phyloP scores from a whole-genome alignment of 352 stramenopile genomes.

The Discostella stelligera region DNA sequence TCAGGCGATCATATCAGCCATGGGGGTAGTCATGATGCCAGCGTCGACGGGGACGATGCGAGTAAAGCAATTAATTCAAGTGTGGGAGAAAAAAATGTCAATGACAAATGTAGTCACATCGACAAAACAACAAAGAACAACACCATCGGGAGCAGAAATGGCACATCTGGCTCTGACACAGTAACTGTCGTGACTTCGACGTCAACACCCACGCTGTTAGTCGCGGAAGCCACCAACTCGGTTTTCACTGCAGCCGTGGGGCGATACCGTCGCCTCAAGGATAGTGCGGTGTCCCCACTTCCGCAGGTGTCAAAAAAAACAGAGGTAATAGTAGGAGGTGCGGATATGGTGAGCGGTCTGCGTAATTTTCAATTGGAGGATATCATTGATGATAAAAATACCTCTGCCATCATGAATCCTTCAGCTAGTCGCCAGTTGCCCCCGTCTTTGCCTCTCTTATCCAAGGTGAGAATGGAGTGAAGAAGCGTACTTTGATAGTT shows the following conservation, averaged over 20 bases:
- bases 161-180: neutral
- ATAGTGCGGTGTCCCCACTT: constrained; percentile 10
- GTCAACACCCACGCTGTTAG: constrained; percentile 14
- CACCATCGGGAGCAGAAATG: neutral
- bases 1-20: neutral
- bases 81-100: neutral
- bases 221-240: constrained; percentile 8
- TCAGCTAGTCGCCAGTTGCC: neutral
- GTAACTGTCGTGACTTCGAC: neutral
- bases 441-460: neutral
- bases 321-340: constrained; percentile 31
- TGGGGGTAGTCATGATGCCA: neutral
- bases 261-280: constrained; percentile 29
- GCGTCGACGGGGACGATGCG: neutral
- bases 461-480: neutral
- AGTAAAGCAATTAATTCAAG: no score
- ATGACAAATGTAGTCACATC: neutral
- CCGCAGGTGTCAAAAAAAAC: neutral
- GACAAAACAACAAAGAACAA: neutral
- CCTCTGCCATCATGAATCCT: no score
- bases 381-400: constrained; percentile 9
- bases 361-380: constrained; percentile 35
- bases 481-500: neutral
- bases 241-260: constrained; percentile 30
- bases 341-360: constrained; percentile 39